A percentile compares a stretch with the other conserved stretches of the same genome.
phyloP scores from a whole-genome alignment of 345 rosid genomes.

The Eucalyptus lansdowneana region DNA sequence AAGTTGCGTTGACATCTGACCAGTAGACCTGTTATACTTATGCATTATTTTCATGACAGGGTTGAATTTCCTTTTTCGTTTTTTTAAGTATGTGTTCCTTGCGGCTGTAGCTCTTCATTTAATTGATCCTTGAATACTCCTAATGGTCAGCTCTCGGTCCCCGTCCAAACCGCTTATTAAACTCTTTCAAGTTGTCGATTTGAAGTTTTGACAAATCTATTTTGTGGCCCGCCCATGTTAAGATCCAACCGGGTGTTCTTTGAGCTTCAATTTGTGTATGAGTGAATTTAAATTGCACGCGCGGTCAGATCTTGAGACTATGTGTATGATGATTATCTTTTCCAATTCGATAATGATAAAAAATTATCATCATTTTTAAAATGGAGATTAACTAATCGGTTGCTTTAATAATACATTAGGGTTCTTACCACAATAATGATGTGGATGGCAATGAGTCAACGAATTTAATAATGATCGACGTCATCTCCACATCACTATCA shows the following conservation, averaged over 20 bases:
- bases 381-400: not conserved
- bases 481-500: not conserved
- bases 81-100: not conserved
- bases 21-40: not conserved
- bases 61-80: not conserved
- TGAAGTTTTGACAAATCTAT: not conserved
- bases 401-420: not conserved
- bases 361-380: not conserved
- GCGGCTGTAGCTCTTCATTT: not conserved
- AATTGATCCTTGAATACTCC: not conserved
- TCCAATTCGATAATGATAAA: not conserved
- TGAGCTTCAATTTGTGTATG: not conserved
- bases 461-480: not conserved
- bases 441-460: not conserved
- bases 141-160: not conserved
- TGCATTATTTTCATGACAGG: not conserved
- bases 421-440: not conserved
- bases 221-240: not conserved
- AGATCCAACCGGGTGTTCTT: not conserved
- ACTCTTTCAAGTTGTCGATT: not conserved
- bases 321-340: not conserved
- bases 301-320: not conserved
- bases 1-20: constrained; percentile 1
- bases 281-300: not conserved
- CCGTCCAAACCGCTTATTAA: not conserved